Conservation (phyloP, 805 yeast species). For the Huiozyma naganishii region DNA sequence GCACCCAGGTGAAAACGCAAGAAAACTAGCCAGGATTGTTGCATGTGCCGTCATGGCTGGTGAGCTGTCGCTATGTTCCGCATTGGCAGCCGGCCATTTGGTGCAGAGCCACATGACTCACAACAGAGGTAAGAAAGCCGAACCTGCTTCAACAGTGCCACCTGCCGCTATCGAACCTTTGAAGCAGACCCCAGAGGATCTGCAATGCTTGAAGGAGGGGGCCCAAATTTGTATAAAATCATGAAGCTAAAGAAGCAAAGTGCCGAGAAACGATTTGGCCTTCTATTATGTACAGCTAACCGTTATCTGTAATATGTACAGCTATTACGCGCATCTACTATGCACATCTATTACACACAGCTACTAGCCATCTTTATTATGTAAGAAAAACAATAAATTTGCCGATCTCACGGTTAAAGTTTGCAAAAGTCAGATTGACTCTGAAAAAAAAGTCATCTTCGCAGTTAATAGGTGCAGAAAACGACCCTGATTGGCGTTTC, state of each 20-base stretch:
- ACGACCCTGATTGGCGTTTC: no score
- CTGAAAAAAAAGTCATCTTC: not conserved
- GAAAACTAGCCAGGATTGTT: conserved; percentile 83
- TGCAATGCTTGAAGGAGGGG: conserved; percentile 53
- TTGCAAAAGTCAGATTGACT: no score
- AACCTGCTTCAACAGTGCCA: conserved; percentile 16
- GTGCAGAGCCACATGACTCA: conserved; percentile 97
- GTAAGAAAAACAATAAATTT: not conserved
- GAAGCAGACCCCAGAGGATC: conserved; percentile 16
- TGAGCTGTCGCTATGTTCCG: conserved; percentile 87
- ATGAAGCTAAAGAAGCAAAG: conserved; percentile 13
- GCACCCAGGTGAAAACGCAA: conserved; percentile 88
- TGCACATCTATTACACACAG: no score
- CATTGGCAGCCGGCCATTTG: conserved; percentile 96
- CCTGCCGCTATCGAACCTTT: conserved; percentile 15
- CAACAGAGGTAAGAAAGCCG: conserved; percentile 56
- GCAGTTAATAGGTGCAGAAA: no score
- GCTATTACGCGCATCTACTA: no score
- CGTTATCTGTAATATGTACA: no score
- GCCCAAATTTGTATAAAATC: conserved; percentile 67
- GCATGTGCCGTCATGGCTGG: conserved; percentile 96
- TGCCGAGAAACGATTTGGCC: no score
- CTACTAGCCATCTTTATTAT: not conserved
- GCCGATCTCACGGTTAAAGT: no score
- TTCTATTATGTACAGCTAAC: no score